These are phyloP conservation scores for Ganoderma sp. DNA, from an alignment of 1,284 basidiomycete species.

Conservation along the genomic window DNA sequence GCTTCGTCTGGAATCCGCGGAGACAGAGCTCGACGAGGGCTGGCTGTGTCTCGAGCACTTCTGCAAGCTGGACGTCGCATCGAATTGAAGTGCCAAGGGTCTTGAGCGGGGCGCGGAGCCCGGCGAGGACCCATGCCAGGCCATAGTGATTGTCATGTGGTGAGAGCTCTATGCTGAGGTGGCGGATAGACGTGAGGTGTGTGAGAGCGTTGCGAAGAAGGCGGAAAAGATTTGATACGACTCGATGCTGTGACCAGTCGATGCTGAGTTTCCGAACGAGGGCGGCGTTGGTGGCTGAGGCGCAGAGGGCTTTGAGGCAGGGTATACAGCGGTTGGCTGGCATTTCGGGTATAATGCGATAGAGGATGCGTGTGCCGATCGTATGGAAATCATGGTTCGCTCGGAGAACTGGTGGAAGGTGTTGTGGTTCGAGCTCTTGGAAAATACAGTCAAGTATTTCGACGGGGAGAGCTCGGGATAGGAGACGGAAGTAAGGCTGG, in stretches of 20 bases:
- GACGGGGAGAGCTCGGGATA: constrained; percentile 46
- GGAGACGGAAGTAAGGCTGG: constrained; percentile 22
- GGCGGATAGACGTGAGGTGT: constrained; percentile 46
- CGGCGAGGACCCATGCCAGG: constrained; percentile 54
- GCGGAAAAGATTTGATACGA: constrained; percentile 51
- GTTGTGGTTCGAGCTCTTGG: constrained; percentile 39
- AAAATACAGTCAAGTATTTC: constrained; percentile 58
- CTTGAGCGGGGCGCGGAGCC: constrained; percentile 47
- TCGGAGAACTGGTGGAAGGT: constrained; percentile 38
- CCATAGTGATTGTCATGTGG: constrained; percentile 42
- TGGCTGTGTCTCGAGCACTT: constrained; percentile 58
- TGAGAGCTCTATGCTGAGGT: constrained; percentile 56
- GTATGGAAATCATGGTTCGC: constrained; percentile 48
- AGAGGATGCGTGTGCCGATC: constrained; percentile 51
- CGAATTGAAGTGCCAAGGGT: constrained; percentile 59
- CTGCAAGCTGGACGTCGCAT: constrained; percentile 52
- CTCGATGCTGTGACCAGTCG: constrained; percentile 44
- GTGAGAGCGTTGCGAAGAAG: constrained; percentile 53
- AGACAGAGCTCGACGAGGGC: constrained; percentile 57
- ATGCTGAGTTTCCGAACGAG: constrained; percentile 53
- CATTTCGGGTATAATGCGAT: constrained; percentile 51
- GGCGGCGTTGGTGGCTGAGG: constrained; percentile 41
- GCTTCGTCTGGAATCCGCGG: constrained; percentile 48
- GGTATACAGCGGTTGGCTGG: constrained; percentile 40
- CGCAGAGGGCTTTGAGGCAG: constrained; percentile 50